Evolutionary conservation across 2,329 filamentous ascomycete genomes (phyloP).

Genomic region (Hymenoscyphus repandus): DNA sequence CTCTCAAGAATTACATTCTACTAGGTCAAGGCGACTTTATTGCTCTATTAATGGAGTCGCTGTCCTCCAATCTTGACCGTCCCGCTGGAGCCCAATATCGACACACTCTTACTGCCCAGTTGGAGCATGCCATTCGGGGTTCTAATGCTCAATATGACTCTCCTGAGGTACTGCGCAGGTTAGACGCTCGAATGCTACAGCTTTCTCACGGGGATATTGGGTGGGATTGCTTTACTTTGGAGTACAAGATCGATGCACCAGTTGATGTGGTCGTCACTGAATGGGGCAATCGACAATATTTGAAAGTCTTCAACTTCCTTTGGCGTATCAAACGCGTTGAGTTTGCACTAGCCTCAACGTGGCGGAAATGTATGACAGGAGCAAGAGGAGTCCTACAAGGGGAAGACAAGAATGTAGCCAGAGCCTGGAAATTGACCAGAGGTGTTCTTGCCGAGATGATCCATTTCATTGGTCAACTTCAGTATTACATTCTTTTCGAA

Average conservation of each 20-base stretch:
- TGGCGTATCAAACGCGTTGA: constrained; percentile 98
- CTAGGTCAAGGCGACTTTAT: constrained; percentile 97
- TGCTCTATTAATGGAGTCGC: constrained; percentile 90
- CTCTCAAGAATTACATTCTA: constrained; percentile 90
- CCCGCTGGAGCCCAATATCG: constrained; percentile 96
- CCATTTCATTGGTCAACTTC: constrained; percentile 92
- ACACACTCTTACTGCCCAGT: constrained; percentile 93
- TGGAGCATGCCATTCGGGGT: constrained; percentile 94
- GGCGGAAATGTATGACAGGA: constrained; percentile 94
- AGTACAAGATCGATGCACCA: constrained; percentile 96
- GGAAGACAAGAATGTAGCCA: constrained; percentile 60
- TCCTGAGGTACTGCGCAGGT: constrained; percentile 79
- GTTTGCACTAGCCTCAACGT: constrained; percentile 84
- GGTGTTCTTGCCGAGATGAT: constrained; percentile 96
- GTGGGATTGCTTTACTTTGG: constrained; percentile 98
- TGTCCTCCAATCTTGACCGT: constrained; percentile 86
- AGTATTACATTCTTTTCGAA: constrained; percentile 98
- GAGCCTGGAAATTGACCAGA: constrained; percentile 85
- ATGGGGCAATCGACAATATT: constrained; percentile 91
- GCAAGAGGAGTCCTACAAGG: constrained; percentile 84
- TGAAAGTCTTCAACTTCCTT: constrained; percentile 98
- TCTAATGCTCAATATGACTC: constrained; percentile 96
- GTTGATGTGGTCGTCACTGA: constrained; percentile 96
- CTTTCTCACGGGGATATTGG: constrained; percentile 94
- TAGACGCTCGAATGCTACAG: constrained; percentile 98